Evolutionary conservation across 257 asterid genomes (phyloP).

Genomic region (Nicotiana tabacum): DNA sequence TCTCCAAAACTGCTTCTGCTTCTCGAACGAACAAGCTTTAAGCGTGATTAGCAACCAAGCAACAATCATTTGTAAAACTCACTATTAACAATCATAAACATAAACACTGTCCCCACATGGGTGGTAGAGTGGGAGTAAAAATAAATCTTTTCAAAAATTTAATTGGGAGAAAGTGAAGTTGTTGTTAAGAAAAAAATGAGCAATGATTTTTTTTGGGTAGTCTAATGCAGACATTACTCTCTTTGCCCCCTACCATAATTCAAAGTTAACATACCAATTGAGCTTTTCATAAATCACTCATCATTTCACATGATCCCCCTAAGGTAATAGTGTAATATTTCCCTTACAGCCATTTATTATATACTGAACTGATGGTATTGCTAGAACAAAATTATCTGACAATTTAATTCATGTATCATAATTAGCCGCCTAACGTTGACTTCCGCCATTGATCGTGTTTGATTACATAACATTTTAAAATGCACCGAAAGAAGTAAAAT

Average conservation of each 20-base stretch:
- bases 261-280: neutral
- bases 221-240: neutral
- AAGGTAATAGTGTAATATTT: too few species aligned
- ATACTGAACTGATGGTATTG: too few species aligned
- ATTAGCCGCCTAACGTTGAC: neutral
- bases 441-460: too few species aligned
- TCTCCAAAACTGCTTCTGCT: too few species aligned
- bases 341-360: too few species aligned
- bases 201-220: neutral
- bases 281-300: neutral
- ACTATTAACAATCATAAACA: neutral
- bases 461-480: too few species aligned
- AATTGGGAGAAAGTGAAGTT: neutral
- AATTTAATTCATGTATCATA: neutral
- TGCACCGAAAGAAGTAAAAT: too few species aligned
- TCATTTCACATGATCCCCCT: too few species aligned
- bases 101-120: neutral
- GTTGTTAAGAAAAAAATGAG: neutral
- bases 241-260: neutral
- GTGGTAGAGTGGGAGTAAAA: neutral
- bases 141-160: neutral
- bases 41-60: neutral
- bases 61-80: neutral
- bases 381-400: too few species aligned
- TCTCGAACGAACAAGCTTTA: neutral